Evolutionary conservation across 73 alveolate species (phyloP).

Genomic region (Stentor coeruleus): DNA sequence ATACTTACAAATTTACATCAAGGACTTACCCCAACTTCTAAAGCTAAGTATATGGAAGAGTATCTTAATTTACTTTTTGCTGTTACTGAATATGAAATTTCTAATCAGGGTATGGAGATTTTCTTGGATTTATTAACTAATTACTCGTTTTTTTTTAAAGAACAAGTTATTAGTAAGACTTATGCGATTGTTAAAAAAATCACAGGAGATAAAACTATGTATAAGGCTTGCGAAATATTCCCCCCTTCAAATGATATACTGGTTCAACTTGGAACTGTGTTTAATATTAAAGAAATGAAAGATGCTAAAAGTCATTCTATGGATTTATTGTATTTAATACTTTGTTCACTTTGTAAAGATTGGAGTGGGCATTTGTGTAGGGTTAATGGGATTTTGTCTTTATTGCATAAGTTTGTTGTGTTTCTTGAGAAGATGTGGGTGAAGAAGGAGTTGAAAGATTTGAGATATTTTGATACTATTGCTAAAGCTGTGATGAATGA

Average conservation of each 20-base stretch:
- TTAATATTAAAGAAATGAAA: neutral
- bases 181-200: too few species aligned
- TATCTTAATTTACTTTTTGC: neutral
- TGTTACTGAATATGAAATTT: neutral
- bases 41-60: neutral
- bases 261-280: neutral
- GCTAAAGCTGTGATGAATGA: neutral
- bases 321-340: too few species aligned
- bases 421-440: neutral
- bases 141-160: neutral
- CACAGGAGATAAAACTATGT: neutral
- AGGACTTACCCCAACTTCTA: neutral
- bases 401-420: neutral
- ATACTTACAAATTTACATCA: neutral
- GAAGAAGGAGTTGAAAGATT: constrained; percentile 7
- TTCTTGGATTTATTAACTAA: neutral
- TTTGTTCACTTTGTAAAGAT: neutral
- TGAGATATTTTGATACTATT: neutral
- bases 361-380: neutral
- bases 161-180: neutral
- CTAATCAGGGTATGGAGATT: neutral
- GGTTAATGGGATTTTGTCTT: neutral
- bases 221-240: too few species aligned
- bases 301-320: neutral
- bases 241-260: neutral